Conservation (phyloP, 345 rosid species). For the Bretschneidera sinensis region DNA sequence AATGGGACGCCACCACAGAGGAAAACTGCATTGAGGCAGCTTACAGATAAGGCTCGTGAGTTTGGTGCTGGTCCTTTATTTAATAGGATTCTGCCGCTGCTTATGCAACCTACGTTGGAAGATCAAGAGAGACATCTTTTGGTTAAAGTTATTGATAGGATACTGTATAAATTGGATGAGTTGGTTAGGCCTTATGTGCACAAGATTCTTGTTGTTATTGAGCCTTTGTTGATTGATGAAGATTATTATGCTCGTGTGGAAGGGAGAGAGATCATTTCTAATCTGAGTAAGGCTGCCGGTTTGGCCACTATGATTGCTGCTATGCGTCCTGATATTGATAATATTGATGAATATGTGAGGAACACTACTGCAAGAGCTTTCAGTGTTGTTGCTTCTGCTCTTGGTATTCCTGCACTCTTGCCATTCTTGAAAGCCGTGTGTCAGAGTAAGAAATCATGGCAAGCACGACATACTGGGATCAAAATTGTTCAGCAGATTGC, state of each 20-base stretch:
- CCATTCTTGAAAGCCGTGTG: constrained; percentile 98
- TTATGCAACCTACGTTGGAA: constrained; percentile 97
- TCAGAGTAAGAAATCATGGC: constrained; percentile 99
- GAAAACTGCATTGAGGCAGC: constrained; percentile 94
- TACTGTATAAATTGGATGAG: constrained; percentile 92
- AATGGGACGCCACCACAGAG: constrained; percentile 98
- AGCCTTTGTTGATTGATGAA: constrained; percentile 96
- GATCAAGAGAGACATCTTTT: constrained; percentile 99
- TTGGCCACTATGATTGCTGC: constrained; percentile 99
- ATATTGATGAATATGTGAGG: constrained; percentile 96
- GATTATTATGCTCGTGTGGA: constrained; percentile 99
- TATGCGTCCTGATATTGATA: constrained; percentile 99
- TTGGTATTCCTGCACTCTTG: constrained; percentile 88
- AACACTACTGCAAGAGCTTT: constrained; percentile 99
- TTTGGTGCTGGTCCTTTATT: constrained; percentile 97
- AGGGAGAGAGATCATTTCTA: constrained; percentile 97
- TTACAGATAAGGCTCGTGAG: constrained; percentile 95
- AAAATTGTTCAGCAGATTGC: constrained; percentile 99
- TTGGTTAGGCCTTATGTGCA: constrained; percentile 95
- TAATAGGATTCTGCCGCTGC: constrained; percentile 79
- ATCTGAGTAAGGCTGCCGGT: constrained; percentile 97
- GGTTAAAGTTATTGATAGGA: constrained; percentile 95
- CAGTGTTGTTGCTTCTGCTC: constrained; percentile 99
- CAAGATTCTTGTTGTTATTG: constrained; percentile 97
- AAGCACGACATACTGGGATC: constrained; percentile 98